Evolutionary conservation across 1,284 basidiomycete genomes (phyloP), one percentile per base, ranked within the genome.

Genomic region (Cutaneotrichosporon sp.): DNA sequence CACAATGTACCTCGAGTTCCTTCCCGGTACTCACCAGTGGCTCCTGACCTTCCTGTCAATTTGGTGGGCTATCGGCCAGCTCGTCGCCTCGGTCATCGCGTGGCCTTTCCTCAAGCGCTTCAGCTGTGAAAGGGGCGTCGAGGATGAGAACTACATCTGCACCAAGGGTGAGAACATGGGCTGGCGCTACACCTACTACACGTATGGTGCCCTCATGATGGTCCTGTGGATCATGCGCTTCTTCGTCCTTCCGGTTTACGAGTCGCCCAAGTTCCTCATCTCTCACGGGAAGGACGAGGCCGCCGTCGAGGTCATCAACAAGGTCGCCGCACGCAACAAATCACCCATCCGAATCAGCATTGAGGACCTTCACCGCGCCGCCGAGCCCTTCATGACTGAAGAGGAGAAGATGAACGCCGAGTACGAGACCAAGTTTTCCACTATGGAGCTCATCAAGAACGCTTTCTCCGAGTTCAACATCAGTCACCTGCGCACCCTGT

Each of bases 11-110:
- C 74, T 83, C 44, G 82, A 83, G 62, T 79, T 80, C 57, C 73
- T 82, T 34, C 81, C 82, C 1, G 68, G 76, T 45, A 77, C 75
- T 11, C 75, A 81, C 54, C 81, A 84, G 77, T 84, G 81, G 79
- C 79, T 82, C 32, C 70, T 85, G 39, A 85, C 83, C 0, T 72
- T 85, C n/a, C 76, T 85, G 1, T 83, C 81, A 9, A 76, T 80
- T 25, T 84, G 81, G 79, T 85, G 84, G 84, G 81, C 81, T 16
- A 62, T 84, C 20, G 84, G 83, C 8, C 64, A 67, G 53, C 62
- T 68, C 32, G 61, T 80, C 26, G 79, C 79, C 12, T 80, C 79
- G 22, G 62, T 82, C 38, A 74, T 83, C 24, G 75, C 78, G 29
- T 66, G 64, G 64, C 62, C 32, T 5, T 66, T 66, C 54, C 44